Evolutionary conservation across 768 basidiomycete species (phyloP).

Genomic region (Lactarius indigo): DNA sequence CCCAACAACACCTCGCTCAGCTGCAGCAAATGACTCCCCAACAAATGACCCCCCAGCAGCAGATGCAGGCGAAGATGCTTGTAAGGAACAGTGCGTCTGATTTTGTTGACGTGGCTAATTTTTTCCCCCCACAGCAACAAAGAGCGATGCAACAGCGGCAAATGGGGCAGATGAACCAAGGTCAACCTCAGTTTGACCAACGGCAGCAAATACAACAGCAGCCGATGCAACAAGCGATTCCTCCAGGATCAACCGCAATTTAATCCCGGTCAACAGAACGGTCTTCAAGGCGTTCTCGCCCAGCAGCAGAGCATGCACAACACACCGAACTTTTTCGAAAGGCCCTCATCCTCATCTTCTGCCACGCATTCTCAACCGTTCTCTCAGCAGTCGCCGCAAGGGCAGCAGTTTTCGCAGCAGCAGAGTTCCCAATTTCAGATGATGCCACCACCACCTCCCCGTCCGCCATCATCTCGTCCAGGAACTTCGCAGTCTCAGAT

Average conservation of each 20-base stretch:
- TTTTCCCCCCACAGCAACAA: conserved; percentile 13
- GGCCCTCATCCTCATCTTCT: conserved; percentile 21
- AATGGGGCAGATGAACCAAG: conserved; percentile 25
- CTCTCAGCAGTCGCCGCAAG: conserved; percentile 22
- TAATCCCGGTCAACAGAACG: conserved; percentile 22
- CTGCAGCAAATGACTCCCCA: conserved; percentile 21
- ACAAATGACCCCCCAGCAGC: conserved; percentile 24
- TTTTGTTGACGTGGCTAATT: background rate
- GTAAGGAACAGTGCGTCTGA: conserved; percentile 4
- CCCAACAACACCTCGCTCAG: conserved; percentile 22
- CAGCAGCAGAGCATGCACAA: conserved; percentile 23
- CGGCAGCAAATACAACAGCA: conserved; percentile 24
- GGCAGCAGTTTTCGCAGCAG: conserved; percentile 21
- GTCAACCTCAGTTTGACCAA: conserved; percentile 25
- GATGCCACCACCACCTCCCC: conserved; percentile 26
- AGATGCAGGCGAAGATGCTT: conserved; percentile 17
- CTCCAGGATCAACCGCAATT: conserved; percentile 24
- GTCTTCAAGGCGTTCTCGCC: conserved; percentile 20
- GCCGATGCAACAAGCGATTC: conserved; percentile 17
- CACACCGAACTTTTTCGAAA: conserved; percentile 22
- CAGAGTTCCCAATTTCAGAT: conserved; percentile 23
- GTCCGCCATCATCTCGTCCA: conserved; percentile 25
- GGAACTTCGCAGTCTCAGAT: conserved; percentile 26
- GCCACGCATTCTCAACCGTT: conserved; percentile 20
- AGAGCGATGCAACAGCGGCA: conserved; percentile 24